Percentiles rank a stretch among this genome's conserved stretches.
Conservation (phyloP, 225 moss, liverwort and hornwort genomes). For the Takakia lepidozioides region DNA sequence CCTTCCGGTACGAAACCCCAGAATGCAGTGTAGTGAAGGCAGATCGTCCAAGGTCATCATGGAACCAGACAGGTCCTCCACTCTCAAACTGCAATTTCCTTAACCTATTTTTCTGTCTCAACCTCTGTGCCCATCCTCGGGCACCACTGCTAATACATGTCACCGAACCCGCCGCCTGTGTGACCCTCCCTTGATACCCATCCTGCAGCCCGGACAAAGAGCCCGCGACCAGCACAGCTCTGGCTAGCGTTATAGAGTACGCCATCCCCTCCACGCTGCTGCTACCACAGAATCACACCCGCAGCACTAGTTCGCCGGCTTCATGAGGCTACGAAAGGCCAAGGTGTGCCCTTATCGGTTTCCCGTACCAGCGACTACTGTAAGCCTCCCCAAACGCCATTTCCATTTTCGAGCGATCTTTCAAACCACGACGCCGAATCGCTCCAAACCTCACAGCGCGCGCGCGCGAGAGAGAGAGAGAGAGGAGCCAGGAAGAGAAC, state of each 20-base stretch:
- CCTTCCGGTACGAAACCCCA: neutral
- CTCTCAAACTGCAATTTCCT: slow-evolving; percentile 1
- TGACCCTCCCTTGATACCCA: neutral
- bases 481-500: too few species aligned
- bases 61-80: neutral
- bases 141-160: neutral
- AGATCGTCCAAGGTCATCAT: neutral
- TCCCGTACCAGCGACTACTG: too few species aligned
- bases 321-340: too few species aligned
- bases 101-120: neutral
- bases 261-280: too few species aligned
- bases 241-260: neutral
- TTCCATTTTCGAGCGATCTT: too few species aligned
- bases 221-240: neutral
- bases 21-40: neutral
- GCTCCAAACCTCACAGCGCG: too few species aligned
- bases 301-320: too few species aligned
- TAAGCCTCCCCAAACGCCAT: too few species aligned
- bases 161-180: neutral
- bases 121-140: neutral
- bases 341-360: too few species aligned
- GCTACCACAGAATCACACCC: too few species aligned
- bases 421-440: too few species aligned
- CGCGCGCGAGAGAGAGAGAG: too few species aligned
- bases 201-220: neutral